Evolutionary conservation across 805 yeast species (phyloP).

Genomic region (Middelhovenomyces tepae): DNA sequence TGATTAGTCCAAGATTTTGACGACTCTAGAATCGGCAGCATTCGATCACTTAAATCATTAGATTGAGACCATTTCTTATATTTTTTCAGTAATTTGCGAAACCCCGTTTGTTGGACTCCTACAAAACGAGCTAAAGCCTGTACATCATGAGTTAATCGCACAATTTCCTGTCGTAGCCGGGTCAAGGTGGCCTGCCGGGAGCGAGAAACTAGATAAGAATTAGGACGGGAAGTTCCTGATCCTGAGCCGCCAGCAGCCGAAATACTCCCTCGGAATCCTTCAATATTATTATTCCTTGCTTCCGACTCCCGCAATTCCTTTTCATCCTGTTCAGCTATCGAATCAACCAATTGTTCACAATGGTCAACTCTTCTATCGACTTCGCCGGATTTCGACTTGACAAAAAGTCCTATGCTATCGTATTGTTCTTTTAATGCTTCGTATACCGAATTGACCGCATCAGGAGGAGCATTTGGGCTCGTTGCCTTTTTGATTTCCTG

Average conservation of each 20-base stretch:
- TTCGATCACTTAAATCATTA: slow-evolving; percentile 22
- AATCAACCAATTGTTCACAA: slow-evolving; percentile 32
- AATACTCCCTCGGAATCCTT: slow-evolving; percentile 1
- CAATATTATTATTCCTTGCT: background rate
- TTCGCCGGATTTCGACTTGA: slow-evolving; percentile 61
- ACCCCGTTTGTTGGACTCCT: slow-evolving; percentile 61
- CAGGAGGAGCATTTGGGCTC: slow-evolving; percentile 13
- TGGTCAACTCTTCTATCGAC: slow-evolving; percentile 42
- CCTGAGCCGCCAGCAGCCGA: slow-evolving; percentile 8
- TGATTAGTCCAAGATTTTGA: slow-evolving; percentile 50
- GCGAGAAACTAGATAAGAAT: slow-evolving; percentile 7
- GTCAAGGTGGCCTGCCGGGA: slow-evolving; percentile 16
- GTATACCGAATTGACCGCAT: slow-evolving; percentile 28
- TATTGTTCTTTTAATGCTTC: slow-evolving; percentile 48
- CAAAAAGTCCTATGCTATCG: slow-evolving; percentile 50
- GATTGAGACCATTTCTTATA: slow-evolving; percentile 39
- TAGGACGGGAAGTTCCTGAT: slow-evolving; percentile 22
- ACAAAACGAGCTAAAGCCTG: slow-evolving; percentile 65
- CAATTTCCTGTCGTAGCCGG: slow-evolving; percentile 31
- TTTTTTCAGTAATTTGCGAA: slow-evolving; percentile 67
- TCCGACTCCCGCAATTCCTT: too few species aligned
- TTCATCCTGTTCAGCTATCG: slow-evolving; percentile 19
- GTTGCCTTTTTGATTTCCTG: slow-evolving; percentile 53
- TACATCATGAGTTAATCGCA: slow-evolving; percentile 39
- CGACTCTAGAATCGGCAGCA: slow-evolving; percentile 31